phyloP scores from a whole-genome alignment of 768 basidiomycete genomes.

The Calocera cornea region DNA sequence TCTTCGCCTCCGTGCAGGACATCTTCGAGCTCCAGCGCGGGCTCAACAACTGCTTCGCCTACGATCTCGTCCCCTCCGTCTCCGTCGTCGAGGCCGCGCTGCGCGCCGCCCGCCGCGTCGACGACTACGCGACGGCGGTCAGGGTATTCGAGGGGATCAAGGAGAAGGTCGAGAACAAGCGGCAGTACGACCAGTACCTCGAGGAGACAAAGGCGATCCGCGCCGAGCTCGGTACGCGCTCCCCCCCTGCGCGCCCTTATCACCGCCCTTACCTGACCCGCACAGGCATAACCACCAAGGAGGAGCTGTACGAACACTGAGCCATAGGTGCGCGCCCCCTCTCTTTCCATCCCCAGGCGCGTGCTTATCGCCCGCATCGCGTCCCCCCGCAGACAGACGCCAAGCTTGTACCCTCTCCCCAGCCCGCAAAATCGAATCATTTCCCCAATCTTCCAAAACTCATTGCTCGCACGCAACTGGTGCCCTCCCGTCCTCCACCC shows the following conservation, averaged over 20 bases:
- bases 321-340: neutral
- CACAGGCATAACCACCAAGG: slow-evolving; percentile 46
- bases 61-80: slow-evolving; percentile 85
- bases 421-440: too few relatives aligned
- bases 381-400: too few relatives aligned
- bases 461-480: too few relatives aligned
- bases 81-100: slow-evolving; percentile 76
- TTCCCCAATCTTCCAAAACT: too few relatives aligned
- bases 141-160: slow-evolving; percentile 89
- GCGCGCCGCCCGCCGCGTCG: slow-evolving; percentile 75
- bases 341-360: neutral
- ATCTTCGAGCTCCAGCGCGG: slow-evolving; percentile 98
- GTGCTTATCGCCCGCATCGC: neutral
- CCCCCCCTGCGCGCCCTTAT: slow-evolving; percentile 12
- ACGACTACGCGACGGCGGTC: slow-evolving; percentile 96
- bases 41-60: slow-evolving; percentile 98
- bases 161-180: slow-evolving; percentile 96
- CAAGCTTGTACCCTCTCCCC: too few relatives aligned
- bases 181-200: slow-evolving; percentile 87
- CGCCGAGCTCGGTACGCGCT: slow-evolving; percentile 82
- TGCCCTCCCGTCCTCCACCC: too few relatives aligned
- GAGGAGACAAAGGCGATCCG: slow-evolving; percentile 77
- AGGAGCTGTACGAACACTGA: slow-evolving; percentile 39
- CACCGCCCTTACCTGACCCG: neutral
- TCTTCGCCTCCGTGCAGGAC: slow-evolving; percentile 88